Percentiles rank a stretch among this genome's conserved stretches.
phyloP scores from a whole-genome alignment of 1,284 basidiomycete species.

The Tylopilus sp. region DNA sequence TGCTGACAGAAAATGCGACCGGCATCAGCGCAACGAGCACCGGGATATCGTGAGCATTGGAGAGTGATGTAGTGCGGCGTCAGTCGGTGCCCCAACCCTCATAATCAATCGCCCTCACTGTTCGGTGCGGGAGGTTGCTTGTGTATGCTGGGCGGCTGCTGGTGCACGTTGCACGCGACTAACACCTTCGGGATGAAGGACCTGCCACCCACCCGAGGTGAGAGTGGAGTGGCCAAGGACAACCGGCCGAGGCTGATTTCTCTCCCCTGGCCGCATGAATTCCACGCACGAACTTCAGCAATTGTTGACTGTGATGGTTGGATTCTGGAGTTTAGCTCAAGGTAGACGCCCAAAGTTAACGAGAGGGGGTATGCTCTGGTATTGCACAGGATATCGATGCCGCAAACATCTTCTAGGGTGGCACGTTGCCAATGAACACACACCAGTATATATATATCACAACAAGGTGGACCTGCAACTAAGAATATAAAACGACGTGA shows the following conservation, averaged over 20 bases:
- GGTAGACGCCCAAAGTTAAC: not conserved
- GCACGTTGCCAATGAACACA: not conserved
- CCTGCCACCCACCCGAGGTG: not conserved
- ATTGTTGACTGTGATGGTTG: not conserved
- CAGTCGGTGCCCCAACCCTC: no score
- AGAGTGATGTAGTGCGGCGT: no score
- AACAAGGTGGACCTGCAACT: not conserved
- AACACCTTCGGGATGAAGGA: no score
- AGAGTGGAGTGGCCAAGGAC: not conserved
- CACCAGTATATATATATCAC: conserved; percentile 3
- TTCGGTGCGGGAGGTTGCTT: no score
- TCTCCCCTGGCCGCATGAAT: not conserved
- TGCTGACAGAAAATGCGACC: no score
- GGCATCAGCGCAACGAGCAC: no score
- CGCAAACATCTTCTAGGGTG: conserved; percentile 1
- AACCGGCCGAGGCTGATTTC: not conserved
- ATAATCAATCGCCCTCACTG: no score
- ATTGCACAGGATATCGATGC: not conserved
- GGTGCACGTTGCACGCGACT: no score
- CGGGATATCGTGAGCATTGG: no score
- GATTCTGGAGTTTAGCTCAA: no score
- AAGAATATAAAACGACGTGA: not conserved
- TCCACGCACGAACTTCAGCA: not conserved
- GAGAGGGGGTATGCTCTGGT: not conserved
- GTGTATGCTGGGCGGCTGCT: no score